Conservation (phyloP, 169 alveolate genomes). For the Neospora caninum region DNA sequence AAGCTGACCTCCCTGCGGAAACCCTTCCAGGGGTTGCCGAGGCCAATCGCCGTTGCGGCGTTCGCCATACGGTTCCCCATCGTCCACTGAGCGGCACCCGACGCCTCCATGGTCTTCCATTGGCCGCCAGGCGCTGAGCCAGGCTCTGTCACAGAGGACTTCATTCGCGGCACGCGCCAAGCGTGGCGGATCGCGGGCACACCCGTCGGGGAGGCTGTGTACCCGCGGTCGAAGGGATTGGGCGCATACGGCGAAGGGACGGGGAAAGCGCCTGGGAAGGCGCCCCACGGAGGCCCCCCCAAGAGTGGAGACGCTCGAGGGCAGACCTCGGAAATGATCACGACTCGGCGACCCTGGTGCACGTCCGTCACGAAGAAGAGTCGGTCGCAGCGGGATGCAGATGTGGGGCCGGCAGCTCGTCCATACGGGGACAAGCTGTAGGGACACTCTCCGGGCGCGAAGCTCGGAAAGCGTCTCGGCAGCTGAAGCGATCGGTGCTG, state of each 20-base stretch:
- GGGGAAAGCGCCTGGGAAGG: too few relatives aligned
- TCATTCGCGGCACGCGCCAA: not conserved
- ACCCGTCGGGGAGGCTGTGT: not conserved
- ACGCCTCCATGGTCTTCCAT: not conserved
- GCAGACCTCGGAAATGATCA: not conserved
- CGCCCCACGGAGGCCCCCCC: not conserved
- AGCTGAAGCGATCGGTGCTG: conserved; percentile 50
- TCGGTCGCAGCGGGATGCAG: conserved; percentile 1
- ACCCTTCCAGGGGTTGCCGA: not conserved
- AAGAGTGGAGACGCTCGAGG: not conserved
- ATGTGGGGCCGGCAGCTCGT: too few relatives aligned
- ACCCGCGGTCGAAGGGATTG: too few relatives aligned
- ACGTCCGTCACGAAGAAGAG: conserved; percentile 57
- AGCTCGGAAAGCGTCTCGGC: conserved; percentile 16
- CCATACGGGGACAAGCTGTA: not conserved
- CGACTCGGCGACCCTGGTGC: conserved; percentile 20
- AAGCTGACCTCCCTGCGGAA: not conserved
- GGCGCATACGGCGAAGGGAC: too few relatives aligned
- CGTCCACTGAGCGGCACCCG: not conserved
- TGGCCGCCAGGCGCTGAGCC: not conserved
- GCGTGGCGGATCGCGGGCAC: not conserved
- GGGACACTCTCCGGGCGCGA: not conserved
- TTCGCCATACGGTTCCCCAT: not conserved
- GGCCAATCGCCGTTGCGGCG: not conserved
- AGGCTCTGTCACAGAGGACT: not conserved